A percentile compares a stretch with the other conserved stretches of the same genome.
phyloP scores from a whole-genome alignment of 139 green algal species.

The Coelastrella sp. region DNA sequence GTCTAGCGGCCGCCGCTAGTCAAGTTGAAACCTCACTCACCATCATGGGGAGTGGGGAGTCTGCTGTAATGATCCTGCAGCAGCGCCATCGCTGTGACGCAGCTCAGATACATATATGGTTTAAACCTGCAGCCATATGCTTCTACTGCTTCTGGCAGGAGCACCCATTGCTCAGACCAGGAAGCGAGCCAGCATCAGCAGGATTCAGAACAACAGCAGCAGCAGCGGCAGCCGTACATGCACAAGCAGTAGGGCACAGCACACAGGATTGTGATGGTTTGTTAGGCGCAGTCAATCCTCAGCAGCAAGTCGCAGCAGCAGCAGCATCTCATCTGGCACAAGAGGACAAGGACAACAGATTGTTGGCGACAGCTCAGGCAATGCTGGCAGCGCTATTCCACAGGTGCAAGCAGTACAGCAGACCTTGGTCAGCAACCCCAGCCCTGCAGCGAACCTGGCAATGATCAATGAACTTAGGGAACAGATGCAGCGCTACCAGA shows the following conservation, averaged over 20 bases:
- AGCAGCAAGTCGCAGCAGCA: background rate
- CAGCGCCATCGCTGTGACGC: background rate
- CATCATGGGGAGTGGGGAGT: too few relatives aligned
- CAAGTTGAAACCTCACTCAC: too few relatives aligned
- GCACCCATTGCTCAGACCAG: background rate
- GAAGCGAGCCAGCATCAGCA: background rate
- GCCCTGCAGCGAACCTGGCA: background rate
- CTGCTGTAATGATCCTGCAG: too few relatives aligned
- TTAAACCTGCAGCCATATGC: background rate
- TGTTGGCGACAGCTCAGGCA: background rate
- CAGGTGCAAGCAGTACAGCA: background rate
- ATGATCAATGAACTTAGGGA: constrained; percentile 17
- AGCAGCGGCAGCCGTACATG: background rate
- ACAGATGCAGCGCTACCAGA: constrained; percentile 39
- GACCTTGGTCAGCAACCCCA: background rate
- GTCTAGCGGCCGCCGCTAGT: background rate
- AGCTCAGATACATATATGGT: background rate
- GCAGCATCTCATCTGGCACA: background rate
- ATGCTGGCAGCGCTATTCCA: background rate
- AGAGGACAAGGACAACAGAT: background rate
- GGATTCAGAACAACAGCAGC: background rate
- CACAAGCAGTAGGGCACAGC: background rate
- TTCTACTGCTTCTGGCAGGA: background rate
- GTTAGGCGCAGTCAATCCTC: too few relatives aligned
- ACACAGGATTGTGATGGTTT: background rate